Evolutionary conservation across 441 rosid species (phyloP).

Genomic region (Capsella rubella): DNA sequence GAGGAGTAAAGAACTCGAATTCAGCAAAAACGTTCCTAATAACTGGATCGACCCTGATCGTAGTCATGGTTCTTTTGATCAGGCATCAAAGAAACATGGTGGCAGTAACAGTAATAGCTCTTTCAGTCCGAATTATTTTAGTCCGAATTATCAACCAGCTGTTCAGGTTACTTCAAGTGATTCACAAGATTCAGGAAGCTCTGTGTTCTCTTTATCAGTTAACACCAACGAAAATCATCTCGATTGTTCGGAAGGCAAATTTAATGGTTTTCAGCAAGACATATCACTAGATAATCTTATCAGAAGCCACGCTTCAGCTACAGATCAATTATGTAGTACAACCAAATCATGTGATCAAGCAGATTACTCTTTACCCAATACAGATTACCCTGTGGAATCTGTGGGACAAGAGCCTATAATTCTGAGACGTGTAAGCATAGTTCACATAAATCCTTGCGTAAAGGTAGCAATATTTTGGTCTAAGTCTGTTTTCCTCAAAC

Average conservation of each 20-base stretch:
- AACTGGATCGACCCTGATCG: conserved; percentile 39
- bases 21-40: conserved; percentile 36
- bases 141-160: conserved; percentile 42
- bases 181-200: conserved; percentile 48
- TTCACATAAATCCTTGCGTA: conserved; percentile 17
- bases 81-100: conserved; percentile 41
- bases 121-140: conserved; percentile 30
- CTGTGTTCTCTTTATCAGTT: conserved; percentile 47
- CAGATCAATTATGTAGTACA: conserved; percentile 36
- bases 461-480: neutral
- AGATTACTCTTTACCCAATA: conserved; percentile 38
- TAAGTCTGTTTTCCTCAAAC: conserved; percentile 25
- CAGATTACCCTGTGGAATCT: conserved; percentile 34
- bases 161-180: conserved; percentile 39
- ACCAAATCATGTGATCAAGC: conserved; percentile 41
- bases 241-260: conserved; percentile 38
- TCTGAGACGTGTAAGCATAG: conserved; percentile 53
- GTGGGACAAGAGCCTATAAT: conserved; percentile 41
- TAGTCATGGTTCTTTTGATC: conserved; percentile 40
- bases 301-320: conserved; percentile 41
- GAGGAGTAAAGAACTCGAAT: conserved; percentile 36
- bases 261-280: conserved; percentile 44
- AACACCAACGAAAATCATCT: conserved; percentile 40
- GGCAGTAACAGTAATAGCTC: conserved; percentile 43
- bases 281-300: conserved; percentile 40